Evolutionary conservation across 345 rosid genomes (phyloP).

Genomic region (Lepidium africanum): DNA sequence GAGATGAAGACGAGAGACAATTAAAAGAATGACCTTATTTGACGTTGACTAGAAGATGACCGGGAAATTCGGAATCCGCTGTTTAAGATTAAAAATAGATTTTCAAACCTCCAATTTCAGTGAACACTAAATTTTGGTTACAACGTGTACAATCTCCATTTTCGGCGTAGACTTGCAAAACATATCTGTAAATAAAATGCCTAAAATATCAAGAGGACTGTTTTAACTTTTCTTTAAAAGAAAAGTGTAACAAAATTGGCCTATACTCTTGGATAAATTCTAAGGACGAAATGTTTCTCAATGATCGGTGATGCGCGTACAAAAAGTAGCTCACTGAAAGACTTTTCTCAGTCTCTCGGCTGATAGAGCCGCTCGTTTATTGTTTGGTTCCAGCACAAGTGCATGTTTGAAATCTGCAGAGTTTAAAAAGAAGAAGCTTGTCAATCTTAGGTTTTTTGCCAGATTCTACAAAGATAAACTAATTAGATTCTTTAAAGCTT

Average conservation of each 20-base stretch:
- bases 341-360: slow-evolving; percentile 70
- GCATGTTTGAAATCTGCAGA: slow-evolving; percentile 77
- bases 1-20: not conserved
- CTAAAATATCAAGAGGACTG: slow-evolving; percentile 1
- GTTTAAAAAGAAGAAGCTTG: not conserved
- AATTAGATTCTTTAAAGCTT: not conserved
- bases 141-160: not conserved
- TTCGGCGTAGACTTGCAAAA: not conserved
- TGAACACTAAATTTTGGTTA: not conserved
- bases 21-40: not conserved
- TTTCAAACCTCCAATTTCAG: slow-evolving; percentile 4
- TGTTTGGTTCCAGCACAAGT: slow-evolving; percentile 91
- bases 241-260: slow-evolving; percentile 25
- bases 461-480: not conserved
- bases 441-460: not conserved
- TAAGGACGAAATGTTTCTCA: slow-evolving; percentile 4
- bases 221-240: not conserved
- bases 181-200: not conserved
- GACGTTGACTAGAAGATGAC: slow-evolving; percentile 1
- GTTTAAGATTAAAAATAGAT: not conserved
- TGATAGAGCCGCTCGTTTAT: slow-evolving; percentile 70
- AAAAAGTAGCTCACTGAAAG: slow-evolving; percentile 25
- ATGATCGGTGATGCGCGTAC: not conserved
- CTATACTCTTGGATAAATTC: slow-evolving; percentile 17
- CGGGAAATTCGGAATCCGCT: slow-evolving; percentile 11